Evolutionary conservation across 805 yeast genomes (phyloP), one percentile per base, ranked within the genome.

Genomic region (Candida silvicultrix): DNA sequence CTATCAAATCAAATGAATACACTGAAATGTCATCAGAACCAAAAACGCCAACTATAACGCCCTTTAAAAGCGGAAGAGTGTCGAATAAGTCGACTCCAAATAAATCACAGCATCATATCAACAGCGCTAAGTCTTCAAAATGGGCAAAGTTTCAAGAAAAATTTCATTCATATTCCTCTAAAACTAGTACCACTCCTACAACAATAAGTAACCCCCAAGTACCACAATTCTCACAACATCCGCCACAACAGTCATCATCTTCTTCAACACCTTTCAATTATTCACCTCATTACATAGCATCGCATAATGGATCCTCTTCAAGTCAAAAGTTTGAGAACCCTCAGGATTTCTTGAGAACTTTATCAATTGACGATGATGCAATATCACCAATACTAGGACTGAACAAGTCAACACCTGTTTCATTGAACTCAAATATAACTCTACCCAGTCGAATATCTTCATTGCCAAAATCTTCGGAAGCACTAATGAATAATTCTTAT

Each of bases 91-190:
- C 40, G 6, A 21, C 40, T 14, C 28, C 40, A 38, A 22, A 38
- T 7, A 18, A 19, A 5, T 19, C 23, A 25, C 44, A 12, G 43
- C 40, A 10, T 44, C 21, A 23, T 46, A 11, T 19, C 44, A 34
- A n/a, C 6, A 44, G 48, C 7, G 36, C 25, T 10, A 40, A 40
- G 37, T 20, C 52, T 5, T 55, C 58, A 11, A 55, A 51, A 22
- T 57, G 63, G 62, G 40, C 55, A 12, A 54, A 52, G 21, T 41
- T 57, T 29, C 62, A 58, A 31, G 57, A 49, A 23, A 55, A 48
- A 41, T 31, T 58, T 8, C 49, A 49, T 40, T 19, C 47, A 28
- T 35, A 49, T 36, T 40, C 49, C 9, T 31, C 47, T 11, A 38
- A 40, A 5, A 36, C 38, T 8, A 34, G 12, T 34, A 18, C 19